Evolutionary conservation across 164 flowering plant species (phyloP).

Genomic region (Vitis cinerea): DNA sequence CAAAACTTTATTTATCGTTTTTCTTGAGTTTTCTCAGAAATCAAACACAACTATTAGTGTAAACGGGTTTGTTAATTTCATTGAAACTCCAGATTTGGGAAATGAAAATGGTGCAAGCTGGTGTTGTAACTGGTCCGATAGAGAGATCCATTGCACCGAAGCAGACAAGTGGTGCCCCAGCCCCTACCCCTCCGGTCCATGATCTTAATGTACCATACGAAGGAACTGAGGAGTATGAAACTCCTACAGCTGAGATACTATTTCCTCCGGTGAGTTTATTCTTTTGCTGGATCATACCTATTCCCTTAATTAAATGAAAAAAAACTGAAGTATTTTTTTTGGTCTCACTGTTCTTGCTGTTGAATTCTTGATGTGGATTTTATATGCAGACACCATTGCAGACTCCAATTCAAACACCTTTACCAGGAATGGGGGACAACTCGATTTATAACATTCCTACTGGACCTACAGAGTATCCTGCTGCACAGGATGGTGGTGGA

Average conservation of each 20-base stretch:
- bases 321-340: background rate
- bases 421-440: constrained; percentile 58
- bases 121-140: constrained; percentile 62
- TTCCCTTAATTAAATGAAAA: background rate
- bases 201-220: constrained; percentile 97
- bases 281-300: background rate
- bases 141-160: constrained; percentile 55
- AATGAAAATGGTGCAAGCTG: constrained; percentile 85
- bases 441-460: constrained; percentile 70
- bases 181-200: constrained; percentile 59
- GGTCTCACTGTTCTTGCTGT: background rate
- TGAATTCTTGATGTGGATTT: constrained; percentile 3
- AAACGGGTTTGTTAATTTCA: constrained; percentile 10
- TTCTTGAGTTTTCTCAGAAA: no score
- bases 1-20: no score
- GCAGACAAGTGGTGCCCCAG: constrained; percentile 35
- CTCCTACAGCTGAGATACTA: constrained; percentile 94
- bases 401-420: constrained; percentile 32
- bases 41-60: background rate
- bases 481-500: constrained; percentile 42
- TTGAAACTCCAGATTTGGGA: constrained; percentile 71
- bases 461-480: constrained; percentile 60
- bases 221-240: constrained; percentile 91
- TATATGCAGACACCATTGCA: constrained; percentile 43
- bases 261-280: constrained; percentile 82